Evolutionary conservation across 352 stramenopile genomes (phyloP).

Genomic region (Phytophthora idaei): DNA sequence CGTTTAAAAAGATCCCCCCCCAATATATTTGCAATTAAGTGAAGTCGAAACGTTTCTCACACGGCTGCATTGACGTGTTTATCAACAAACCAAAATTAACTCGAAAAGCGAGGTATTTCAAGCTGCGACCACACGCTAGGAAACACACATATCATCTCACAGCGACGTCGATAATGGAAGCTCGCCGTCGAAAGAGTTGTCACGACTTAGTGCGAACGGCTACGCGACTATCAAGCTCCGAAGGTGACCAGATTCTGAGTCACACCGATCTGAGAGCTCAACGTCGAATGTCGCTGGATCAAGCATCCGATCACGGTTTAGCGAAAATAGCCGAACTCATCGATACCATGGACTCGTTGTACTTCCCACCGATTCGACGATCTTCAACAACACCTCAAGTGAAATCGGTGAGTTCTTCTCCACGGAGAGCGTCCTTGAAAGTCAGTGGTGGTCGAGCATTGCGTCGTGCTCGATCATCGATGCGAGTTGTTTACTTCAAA

Average conservation of each 20-base stretch:
- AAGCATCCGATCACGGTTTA: conserved; percentile 6
- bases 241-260: conserved; percentile 1
- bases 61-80: too few species aligned
- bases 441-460: not conserved
- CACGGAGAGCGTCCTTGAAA: conserved; percentile 12
- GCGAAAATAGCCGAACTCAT: conserved; percentile 3
- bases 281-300: conserved; percentile 16
- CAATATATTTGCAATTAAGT: too few species aligned
- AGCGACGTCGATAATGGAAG: conserved; percentile 5
- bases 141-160: not conserved
- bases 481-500: conserved; percentile 24
- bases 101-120: conserved; percentile 1
- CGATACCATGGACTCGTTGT: conserved; percentile 7
- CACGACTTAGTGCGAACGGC: conserved; percentile 5
- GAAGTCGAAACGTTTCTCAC: too few species aligned
- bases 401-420: conserved; percentile 4
- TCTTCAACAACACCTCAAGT: conserved; percentile 12
- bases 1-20: too few species aligned
- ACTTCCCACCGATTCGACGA: not conserved
- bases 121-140: not conserved
- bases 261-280: not conserved
- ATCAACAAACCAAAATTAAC: not conserved
- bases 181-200: conserved; percentile 12
- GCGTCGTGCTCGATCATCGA: conserved; percentile 5
- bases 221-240: not conserved